phyloP scores from a whole-genome alignment of 441 rosid genomes.

The Erodium trifolium region DNA sequence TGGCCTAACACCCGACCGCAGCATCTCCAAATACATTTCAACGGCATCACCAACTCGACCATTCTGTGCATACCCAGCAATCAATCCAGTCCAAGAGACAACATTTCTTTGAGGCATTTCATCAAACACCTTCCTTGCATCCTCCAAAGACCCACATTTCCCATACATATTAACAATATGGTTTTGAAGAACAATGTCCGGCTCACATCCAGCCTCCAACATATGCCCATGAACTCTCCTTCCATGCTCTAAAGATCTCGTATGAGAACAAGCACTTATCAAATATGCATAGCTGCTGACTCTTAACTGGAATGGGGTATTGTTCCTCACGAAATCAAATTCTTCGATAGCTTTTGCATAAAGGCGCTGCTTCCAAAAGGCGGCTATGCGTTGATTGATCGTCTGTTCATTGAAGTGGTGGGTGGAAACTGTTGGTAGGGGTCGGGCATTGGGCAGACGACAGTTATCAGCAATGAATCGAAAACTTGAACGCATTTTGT shows the following conservation, averaged over 20 bases:
- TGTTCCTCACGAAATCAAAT: conserved; percentile 27
- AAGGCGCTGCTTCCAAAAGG: conserved; percentile 29
- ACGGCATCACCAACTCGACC: conserved; percentile 32
- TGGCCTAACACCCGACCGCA: conserved; percentile 31
- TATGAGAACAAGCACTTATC: conserved; percentile 38
- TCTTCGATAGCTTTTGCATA: conserved; percentile 45
- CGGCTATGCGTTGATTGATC: conserved; percentile 30
- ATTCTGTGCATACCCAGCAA: conserved; percentile 46
- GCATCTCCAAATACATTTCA: conserved; percentile 35
- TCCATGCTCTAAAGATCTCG: conserved; percentile 36
- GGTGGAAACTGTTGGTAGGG: not conserved
- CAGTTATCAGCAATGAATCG: not conserved
- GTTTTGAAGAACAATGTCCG: conserved; percentile 38
- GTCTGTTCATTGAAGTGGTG: conserved; percentile 21
- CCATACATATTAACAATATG: conserved; percentile 51
- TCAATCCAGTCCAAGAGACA: conserved; percentile 50
- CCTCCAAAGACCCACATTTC: conserved; percentile 44
- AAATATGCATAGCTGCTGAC: conserved; percentile 30
- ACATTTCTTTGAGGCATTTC: conserved; percentile 38
- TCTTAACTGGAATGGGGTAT: conserved; percentile 22
- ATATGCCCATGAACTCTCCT: conserved; percentile 39
- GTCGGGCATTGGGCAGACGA: not conserved
- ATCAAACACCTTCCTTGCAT: conserved; percentile 45
- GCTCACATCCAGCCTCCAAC: conserved; percentile 23
- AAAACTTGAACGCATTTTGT: not conserved